Evolutionary conservation across 2,329 filamentous ascomycete species (phyloP), one percentile per base, ranked within the genome.

Genomic region (Lasiodiplodia citricola): DNA sequence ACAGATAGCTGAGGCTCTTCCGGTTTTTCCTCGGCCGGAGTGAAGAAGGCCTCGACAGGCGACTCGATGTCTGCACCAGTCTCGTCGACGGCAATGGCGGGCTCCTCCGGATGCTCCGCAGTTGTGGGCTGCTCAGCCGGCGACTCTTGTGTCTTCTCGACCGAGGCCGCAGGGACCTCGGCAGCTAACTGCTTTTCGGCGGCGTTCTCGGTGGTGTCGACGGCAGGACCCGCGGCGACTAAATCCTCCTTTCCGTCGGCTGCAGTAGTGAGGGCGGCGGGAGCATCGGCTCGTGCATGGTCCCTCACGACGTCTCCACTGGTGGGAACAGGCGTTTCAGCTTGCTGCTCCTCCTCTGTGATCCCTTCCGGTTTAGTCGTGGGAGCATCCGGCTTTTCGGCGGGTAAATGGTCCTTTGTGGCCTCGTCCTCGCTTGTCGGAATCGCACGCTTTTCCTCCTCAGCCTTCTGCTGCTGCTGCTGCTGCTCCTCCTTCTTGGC

Each of bases 381-480:
- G 44, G 60, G 13, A 52, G 31, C 47, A 54, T 16, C 47, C 60
- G 60, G 60, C 60, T 64, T 64, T 64, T 64, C 60, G 60, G 60
- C 60, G 60, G 60, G 6, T 64, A 64, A 64, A 64, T 52, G 41
- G 44, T 64, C 60, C 44, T 52, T 35, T 64, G 60, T 52, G 60
- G 60, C 47, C 44, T 64, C 38, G 6, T 47, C 44, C 60, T 64
- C 60, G 60, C 60, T 64, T 64, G 60, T 52, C 60, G 44, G 31
- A 64, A 37, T 51, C 23, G 5, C 57, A 62, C 38, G 57, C 38
- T 62, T 37, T 25, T 63, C 44, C 18, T 47, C 37, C 28, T 38
- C 47, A n/a, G 8, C 60, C 16, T 18, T 18, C 47, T 52, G 44
- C 11, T 63, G 16, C 16, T 18, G 38, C 41, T 44, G 44, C 25